Conservation (phyloP, 495 filamentous ascomycete genomes). For the Xylaria palmicola region DNA sequence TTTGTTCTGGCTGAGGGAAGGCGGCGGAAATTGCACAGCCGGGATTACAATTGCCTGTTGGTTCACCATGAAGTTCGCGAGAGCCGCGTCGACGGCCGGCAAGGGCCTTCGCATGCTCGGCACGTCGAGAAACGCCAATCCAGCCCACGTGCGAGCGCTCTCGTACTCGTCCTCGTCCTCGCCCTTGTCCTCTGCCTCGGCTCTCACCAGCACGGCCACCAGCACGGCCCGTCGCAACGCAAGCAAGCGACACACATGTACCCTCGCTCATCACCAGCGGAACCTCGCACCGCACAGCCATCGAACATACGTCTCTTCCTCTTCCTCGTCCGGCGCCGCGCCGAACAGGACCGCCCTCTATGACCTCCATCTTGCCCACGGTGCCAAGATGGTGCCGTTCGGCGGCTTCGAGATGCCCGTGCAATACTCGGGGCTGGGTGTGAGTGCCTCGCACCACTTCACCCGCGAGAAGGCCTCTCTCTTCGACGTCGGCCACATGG, state of each 20-base stretch:
- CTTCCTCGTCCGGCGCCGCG: slow-evolving; percentile 25
- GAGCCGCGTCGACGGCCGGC: slow-evolving; percentile 23
- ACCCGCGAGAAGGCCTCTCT: slow-evolving; percentile 82
- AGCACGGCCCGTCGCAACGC: slow-evolving; percentile 8
- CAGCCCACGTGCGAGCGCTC: slow-evolving; percentile 12
- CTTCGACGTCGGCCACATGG: slow-evolving; percentile 86
- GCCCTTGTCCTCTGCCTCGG: no score
- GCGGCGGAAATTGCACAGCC: background rate
- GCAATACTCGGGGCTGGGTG: slow-evolving; percentile 71
- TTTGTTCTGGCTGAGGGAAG: background rate
- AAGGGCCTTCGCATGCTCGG: slow-evolving; percentile 24
- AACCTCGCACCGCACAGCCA: slow-evolving; percentile 8
- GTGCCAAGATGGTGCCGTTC: slow-evolving; percentile 96
- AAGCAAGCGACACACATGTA: slow-evolving; percentile 11
- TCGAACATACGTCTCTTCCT: slow-evolving; percentile 30
- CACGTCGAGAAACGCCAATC: slow-evolving; percentile 8
- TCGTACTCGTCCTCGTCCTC: no score
- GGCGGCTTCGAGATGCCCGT: slow-evolving; percentile 93
- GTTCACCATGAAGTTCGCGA: slow-evolving; percentile 35
- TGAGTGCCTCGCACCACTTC: slow-evolving; percentile 80
- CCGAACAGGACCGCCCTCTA: slow-evolving; percentile 75
- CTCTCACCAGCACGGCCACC: slow-evolving; percentile 7
- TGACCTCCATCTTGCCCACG: slow-evolving; percentile 74
- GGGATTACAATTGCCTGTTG: slow-evolving; percentile 20
- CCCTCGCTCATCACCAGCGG: background rate